phyloP scores from a whole-genome alignment of 345 rosid genomes.

The Populus deltoides region DNA sequence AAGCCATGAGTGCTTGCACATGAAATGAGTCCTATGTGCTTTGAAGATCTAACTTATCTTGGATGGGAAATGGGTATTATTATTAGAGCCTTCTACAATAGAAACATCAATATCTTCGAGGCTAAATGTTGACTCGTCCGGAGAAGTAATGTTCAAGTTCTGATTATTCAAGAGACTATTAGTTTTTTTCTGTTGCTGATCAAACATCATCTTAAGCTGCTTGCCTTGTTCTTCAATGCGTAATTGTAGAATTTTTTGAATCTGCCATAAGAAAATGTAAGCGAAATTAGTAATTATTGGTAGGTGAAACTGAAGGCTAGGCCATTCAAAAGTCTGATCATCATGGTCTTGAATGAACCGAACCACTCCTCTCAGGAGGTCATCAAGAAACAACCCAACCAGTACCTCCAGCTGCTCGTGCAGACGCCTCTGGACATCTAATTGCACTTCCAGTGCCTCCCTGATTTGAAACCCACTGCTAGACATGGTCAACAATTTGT shows the following conservation, averaged over 20 bases:
- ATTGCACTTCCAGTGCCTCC: conserved; percentile 78
- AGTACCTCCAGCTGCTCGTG: conserved; percentile 91
- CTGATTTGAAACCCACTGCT: conserved; percentile 64
- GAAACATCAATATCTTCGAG: conserved; percentile 46
- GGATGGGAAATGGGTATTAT: conserved; percentile 44
- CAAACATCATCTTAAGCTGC: conserved; percentile 76
- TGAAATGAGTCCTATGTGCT: background rate
- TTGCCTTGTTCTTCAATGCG: conserved; percentile 84
- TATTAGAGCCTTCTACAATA: conserved; percentile 41
- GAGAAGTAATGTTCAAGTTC: conserved; percentile 19
- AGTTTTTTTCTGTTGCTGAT: conserved; percentile 61
- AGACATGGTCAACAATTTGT: conserved; percentile 1
- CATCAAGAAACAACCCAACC: background rate
- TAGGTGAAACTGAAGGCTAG: background rate
- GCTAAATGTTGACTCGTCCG: conserved; percentile 23
- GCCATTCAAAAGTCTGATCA: background rate
- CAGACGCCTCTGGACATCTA: conserved; percentile 85
- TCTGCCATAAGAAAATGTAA: conserved; percentile 31
- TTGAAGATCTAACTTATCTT: conserved; percentile 51
- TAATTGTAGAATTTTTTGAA: conserved; percentile 74
- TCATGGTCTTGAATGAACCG: background rate
- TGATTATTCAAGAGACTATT: conserved; percentile 36
- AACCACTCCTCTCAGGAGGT: too few relatives aligned
- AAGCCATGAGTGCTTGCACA: background rate
- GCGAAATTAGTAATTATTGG: background rate